phyloP scores from a whole-genome alignment of 192 early-diverging fungal genomes.

The Chytriomyces sp. region DNA sequence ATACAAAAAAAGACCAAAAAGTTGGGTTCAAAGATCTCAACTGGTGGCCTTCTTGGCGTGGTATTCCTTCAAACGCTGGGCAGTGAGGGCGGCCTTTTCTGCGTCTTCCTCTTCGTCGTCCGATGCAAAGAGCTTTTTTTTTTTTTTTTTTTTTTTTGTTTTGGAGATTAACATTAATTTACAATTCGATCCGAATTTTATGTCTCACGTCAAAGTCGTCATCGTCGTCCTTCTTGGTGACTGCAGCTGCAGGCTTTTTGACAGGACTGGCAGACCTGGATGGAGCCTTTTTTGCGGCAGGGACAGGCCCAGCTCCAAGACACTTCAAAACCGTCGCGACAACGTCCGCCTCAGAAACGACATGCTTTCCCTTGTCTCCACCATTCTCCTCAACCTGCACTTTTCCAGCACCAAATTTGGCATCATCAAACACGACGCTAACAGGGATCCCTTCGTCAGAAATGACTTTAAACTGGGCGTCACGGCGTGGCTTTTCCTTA shows the following conservation, averaged over 20 bases:
- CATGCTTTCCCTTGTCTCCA: constrained; percentile 32
- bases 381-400: constrained; percentile 76
- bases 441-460: constrained; percentile 88
- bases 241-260: background rate
- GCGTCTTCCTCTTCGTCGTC: constrained; percentile 93
- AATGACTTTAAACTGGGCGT: constrained; percentile 78
- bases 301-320: background rate
- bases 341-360: constrained; percentile 20
- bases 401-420: constrained; percentile 78
- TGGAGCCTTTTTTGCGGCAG: background rate
- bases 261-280: background rate
- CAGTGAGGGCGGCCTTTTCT: constrained; percentile 87
- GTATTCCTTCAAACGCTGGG: constrained; percentile 90
- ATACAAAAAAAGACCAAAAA: constrained; percentile 8
- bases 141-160: background rate
- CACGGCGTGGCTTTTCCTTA: constrained; percentile 87
- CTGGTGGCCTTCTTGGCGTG: constrained; percentile 85
- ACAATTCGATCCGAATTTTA: background rate
- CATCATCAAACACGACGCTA: constrained; percentile 84
- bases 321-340: constrained; percentile 31
- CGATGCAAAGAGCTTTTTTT: constrained; percentile 79
- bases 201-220: background rate
- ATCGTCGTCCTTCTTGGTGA: background rate
- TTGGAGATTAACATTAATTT: background rate
- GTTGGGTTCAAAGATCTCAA: constrained; percentile 21